These are phyloP conservation scores for Podila horticola DNA, from an alignment of 192 early-diverging fungal genomes.

Conservation along the genomic window DNA sequence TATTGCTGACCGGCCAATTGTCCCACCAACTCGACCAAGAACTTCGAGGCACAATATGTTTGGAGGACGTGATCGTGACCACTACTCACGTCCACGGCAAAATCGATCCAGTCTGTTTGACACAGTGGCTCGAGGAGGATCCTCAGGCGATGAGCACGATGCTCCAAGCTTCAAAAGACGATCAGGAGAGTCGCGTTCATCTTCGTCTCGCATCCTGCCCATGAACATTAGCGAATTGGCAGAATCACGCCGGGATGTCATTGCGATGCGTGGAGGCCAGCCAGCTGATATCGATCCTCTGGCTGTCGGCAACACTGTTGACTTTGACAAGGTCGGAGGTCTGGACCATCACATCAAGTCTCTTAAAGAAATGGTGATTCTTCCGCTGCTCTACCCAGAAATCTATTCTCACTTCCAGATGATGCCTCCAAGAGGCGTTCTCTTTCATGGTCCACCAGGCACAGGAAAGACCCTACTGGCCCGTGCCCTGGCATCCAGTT, in stretches of 20 bases:
- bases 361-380: conserved; percentile 81
- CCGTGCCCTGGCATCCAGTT: conserved; percentile 54
- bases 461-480: conserved; percentile 83
- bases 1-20: conserved; percentile 31
- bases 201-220: conserved; percentile 39
- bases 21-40: conserved; percentile 34
- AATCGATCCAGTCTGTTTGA: conserved; percentile 29
- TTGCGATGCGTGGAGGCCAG: conserved; percentile 27
- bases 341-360: conserved; percentile 66
- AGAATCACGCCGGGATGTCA: conserved; percentile 40
- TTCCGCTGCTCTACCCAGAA: conserved; percentile 80
- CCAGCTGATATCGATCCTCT: conserved; percentile 38
- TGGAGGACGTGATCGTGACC: conserved; percentile 21
- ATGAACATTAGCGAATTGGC: conserved; percentile 49
- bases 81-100: conserved; percentile 18
- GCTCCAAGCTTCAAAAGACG: conserved; percentile 26
- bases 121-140: conserved; percentile 27
- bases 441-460: conserved; percentile 77
- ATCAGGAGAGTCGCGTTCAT: conserved; percentile 20
- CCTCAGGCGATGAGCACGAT: conserved; percentile 34
- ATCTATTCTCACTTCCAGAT: conserved; percentile 67
- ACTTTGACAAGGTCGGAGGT: conserved; percentile 59
- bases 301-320: conserved; percentile 44
- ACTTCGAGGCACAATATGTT: conserved; percentile 18
- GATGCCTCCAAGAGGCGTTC: conserved; percentile 69